A percentile compares a stretch with the other conserved stretches of the same genome.
These are phyloP conservation scores for Orbilia ellipsospora DNA, from an alignment of 2,329 filamentous ascomycete genomes.

Conservation along the genomic window DNA sequence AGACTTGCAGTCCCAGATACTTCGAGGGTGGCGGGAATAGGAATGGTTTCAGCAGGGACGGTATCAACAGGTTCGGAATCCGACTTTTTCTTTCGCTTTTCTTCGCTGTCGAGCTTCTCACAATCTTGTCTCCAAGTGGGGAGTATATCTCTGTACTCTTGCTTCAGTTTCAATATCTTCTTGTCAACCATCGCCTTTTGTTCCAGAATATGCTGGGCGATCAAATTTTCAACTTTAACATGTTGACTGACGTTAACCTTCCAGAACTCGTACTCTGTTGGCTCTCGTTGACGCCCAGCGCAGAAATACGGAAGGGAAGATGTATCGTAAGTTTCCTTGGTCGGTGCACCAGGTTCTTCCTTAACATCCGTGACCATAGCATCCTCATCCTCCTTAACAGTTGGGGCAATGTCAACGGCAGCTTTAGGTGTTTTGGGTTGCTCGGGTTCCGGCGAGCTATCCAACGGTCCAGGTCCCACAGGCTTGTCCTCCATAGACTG, in stretches of 20 bases:
- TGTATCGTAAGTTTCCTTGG: constrained; percentile 41
- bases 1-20: constrained; percentile 52
- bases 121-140: constrained; percentile 57
- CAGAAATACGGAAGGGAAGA: constrained; percentile 57
- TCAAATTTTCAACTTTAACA: constrained; percentile 55
- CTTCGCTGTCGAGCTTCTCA: constrained; percentile 58
- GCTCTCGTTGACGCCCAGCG: constrained; percentile 56
- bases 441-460: constrained; percentile 56
- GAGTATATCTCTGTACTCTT: constrained; percentile 57
- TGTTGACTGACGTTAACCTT: constrained; percentile 56
- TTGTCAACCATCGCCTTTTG: constrained; percentile 37
- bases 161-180: constrained; percentile 56
- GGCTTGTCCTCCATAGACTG: constrained; percentile 50
- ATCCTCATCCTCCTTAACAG: constrained; percentile 57
- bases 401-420: constrained; percentile 45
- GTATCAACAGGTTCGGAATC: constrained; percentile 57
- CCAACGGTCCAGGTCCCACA: constrained; percentile 31
- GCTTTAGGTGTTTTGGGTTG: constrained; percentile 41
- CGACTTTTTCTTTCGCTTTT: constrained; percentile 58
- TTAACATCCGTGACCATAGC: constrained; percentile 54
- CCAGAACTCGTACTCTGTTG: constrained; percentile 57
- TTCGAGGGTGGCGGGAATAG: constrained; percentile 51
- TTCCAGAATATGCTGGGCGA: constrained; percentile 53
- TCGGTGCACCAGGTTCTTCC: constrained; percentile 21
- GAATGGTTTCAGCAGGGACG: constrained; percentile 51